Conservation (phyloP, 768 basidiomycete species). For the Asterophora lycoperdoides region DNA sequence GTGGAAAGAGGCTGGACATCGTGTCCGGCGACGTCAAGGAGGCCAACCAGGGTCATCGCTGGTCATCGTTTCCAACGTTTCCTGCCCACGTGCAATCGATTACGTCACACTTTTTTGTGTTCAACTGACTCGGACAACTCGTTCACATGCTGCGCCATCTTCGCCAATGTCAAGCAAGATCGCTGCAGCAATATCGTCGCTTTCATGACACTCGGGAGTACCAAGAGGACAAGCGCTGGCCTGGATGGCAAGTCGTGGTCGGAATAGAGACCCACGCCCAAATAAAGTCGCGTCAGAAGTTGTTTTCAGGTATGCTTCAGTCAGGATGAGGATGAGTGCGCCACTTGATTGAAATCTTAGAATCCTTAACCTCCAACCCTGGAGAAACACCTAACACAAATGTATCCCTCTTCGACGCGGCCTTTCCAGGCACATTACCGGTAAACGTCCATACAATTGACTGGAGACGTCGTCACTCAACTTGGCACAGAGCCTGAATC, state of each 20-base stretch:
- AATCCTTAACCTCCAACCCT: conserved; percentile 36
- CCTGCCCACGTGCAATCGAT: conserved; percentile 15
- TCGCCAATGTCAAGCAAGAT: conserved; percentile 17
- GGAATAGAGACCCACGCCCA: conserved; percentile 97
- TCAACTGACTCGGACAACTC: too few species aligned
- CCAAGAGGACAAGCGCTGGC: conserved; percentile 54
- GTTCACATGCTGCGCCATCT: conserved; percentile 18
- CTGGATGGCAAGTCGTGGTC: conserved; percentile 85
- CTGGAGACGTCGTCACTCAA: not conserved
- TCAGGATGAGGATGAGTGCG: not conserved
- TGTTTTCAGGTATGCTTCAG: conserved; percentile 65
- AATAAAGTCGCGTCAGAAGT: conserved; percentile 79
- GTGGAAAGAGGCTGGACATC: conserved; percentile 20
- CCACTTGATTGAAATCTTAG: conserved; percentile 18
- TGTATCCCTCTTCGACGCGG: conserved; percentile 79
- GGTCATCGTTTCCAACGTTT: conserved; percentile 5
- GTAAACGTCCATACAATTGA: conserved; percentile 40
- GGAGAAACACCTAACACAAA: conserved; percentile 62
- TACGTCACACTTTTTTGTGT: conserved; percentile 6
- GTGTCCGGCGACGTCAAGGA: conserved; percentile 20
- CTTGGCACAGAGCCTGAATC: conserved; percentile 49
- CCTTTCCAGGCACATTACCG: conserved; percentile 90
- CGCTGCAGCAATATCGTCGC: conserved; percentile 15
- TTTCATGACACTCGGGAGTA: conserved; percentile 32
- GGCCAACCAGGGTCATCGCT: conserved; percentile 4